Evolutionary conservation across 2,329 filamentous ascomycete genomes (phyloP).

Genomic region (Ceratocystis eucalypticola): DNA sequence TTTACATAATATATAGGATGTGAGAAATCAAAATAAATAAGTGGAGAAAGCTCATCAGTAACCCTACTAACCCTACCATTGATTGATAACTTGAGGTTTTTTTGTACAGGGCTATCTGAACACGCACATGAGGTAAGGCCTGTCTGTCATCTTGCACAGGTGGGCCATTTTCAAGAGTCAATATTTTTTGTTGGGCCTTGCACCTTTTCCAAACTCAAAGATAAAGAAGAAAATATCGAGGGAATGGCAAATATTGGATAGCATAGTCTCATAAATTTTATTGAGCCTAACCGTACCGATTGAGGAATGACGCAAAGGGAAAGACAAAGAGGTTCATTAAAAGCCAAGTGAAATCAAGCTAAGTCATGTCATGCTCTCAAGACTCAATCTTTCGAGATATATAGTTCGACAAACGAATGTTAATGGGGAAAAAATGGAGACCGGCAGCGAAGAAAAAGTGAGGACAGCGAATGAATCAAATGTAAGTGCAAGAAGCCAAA

Average conservation of each 20-base stretch:
- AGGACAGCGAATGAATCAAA: neutral
- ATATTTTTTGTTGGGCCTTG: neutral
- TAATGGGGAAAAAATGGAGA: neutral
- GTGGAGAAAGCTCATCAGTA: no score
- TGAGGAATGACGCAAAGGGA: neutral
- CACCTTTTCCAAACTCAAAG: constrained; percentile 3
- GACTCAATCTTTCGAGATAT: constrained; percentile 11
- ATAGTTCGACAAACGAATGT: constrained; percentile 1
- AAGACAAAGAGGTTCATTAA: neutral
- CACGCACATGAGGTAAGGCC: no score
- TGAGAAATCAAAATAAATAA: no score
- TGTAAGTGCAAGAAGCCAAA: neutral
- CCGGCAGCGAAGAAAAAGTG: neutral
- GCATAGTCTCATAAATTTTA: constrained; percentile 6
- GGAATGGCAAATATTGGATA: neutral
- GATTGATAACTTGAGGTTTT: no score
- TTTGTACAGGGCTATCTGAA: no score
- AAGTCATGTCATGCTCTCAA: constrained; percentile 11
- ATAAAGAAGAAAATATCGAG: neutral
- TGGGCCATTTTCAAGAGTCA: no score
- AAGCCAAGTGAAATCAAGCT: constrained; percentile 1
- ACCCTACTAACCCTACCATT: no score
- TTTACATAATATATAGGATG: no score
- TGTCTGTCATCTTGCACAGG: no score
- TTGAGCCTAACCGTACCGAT: neutral